phyloP scores from a whole-genome alignment of 139 green algal genomes.

The Pleodorina starrii region DNA sequence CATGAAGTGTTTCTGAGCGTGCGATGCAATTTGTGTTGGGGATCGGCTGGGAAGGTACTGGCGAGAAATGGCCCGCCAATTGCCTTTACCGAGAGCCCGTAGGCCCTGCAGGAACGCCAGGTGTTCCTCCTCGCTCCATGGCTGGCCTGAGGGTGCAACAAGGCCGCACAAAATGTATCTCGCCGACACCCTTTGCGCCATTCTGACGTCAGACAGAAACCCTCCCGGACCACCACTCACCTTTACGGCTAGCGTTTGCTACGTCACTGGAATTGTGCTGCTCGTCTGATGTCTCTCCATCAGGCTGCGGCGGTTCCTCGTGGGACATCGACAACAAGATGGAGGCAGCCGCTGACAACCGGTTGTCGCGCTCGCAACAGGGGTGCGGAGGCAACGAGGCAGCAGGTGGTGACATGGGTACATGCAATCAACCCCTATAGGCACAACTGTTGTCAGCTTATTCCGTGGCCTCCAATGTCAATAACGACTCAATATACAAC shows the following conservation, averaged over 20 bases:
- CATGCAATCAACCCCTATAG: not conserved
- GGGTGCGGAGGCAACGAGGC: not conserved
- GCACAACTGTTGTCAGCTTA: too few relatives aligned
- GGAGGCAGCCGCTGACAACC: not conserved
- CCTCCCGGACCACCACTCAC: not conserved
- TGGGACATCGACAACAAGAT: not conserved
- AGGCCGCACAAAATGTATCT: too few relatives aligned
- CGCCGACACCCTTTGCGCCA: too few relatives aligned
- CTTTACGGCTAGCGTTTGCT: conserved; percentile 35
- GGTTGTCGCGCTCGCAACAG: not conserved
- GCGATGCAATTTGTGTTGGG: conserved; percentile 89
- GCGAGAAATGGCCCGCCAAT: conserved; percentile 88
- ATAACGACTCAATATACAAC: too few relatives aligned
- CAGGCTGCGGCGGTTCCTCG: not conserved
- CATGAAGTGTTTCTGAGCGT: conserved; percentile 96
- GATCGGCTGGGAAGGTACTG: conserved; percentile 83
- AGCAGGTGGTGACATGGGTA: conserved; percentile 21
- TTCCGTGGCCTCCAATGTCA: too few relatives aligned
- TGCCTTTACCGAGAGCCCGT: conserved; percentile 81
- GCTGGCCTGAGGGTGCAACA: conserved; percentile 76
- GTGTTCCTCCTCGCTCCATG: conserved; percentile 92
- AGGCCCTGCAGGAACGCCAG: conserved; percentile 84
- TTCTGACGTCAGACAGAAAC: conserved; percentile 11
- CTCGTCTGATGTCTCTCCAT: conserved; percentile 7
- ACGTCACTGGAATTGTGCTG: conserved; percentile 30